Conservation (phyloP, 169 alveolate species). For the Amoebophrya sp. region DNA sequence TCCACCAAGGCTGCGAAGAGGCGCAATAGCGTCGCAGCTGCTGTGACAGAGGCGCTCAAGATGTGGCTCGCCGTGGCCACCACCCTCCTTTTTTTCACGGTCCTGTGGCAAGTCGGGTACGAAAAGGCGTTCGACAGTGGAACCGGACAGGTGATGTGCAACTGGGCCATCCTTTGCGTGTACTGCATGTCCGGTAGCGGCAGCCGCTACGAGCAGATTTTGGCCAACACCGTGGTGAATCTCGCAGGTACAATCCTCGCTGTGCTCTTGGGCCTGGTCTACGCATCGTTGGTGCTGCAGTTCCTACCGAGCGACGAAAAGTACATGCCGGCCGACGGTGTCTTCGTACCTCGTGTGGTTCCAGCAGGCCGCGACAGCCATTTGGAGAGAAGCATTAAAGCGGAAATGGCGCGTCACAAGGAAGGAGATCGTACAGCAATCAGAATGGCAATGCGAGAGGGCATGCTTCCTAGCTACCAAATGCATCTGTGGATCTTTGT, state of each 20-base stretch:
- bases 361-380: too few relatives aligned
- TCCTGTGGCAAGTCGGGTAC: neutral
- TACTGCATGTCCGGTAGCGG: neutral
- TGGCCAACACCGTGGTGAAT: neutral
- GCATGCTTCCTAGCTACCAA: neutral
- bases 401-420: too few relatives aligned
- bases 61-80: neutral
- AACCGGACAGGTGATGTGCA: neutral
- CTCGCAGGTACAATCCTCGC: neutral
- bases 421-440: neutral
- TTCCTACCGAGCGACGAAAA: neutral
- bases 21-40: neutral
- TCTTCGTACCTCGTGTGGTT: too few relatives aligned
- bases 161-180: neutral
- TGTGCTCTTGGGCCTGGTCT: neutral
- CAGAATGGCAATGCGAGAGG: neutral
- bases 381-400: too few relatives aligned
- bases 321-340: neutral
- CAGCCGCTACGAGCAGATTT: neutral
- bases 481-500: neutral
- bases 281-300: neutral
- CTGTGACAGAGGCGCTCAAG: neutral
- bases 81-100: neutral
- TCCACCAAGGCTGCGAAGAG: neutral
- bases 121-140: neutral